phyloP scores from a whole-genome alignment of 177 flowering plant genomes.

The Vitis hybrid region DNA sequence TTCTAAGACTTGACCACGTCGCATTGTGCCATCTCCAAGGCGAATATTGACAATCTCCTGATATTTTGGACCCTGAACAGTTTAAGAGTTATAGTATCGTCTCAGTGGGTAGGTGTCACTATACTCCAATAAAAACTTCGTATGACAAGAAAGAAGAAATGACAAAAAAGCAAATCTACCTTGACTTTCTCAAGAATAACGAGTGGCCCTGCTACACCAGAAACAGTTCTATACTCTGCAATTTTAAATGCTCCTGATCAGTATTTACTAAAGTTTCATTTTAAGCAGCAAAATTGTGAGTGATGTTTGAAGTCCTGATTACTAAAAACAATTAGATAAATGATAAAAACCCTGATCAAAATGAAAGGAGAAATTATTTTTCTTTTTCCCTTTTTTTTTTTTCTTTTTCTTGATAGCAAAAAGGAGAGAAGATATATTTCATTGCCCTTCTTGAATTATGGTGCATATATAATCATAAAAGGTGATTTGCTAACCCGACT shows the following conservation, averaged over 20 bases:
- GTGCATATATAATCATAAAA: no score
- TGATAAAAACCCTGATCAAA: no score
- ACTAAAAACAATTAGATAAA: no score
- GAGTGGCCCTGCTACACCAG: slow-evolving; percentile 98
- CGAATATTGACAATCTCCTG: slow-evolving; percentile 98
- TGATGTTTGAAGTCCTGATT: no score
- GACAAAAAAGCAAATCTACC: slow-evolving; percentile 38
- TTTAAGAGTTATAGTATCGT: slow-evolving; percentile 10
- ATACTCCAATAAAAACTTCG: not conserved
- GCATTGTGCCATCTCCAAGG: slow-evolving; percentile 85
- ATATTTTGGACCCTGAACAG: slow-evolving; percentile 83
- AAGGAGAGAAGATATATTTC: no score
- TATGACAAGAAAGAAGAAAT: not conserved
- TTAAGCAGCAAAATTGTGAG: no score
- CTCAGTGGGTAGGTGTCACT: not conserved
- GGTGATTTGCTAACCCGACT: no score
- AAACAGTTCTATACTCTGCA: slow-evolving; percentile 97
- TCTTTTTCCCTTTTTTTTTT: no score
- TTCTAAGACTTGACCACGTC: slow-evolving; percentile 97
- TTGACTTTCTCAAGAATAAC: slow-evolving; percentile 98
- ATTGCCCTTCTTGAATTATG: no score
- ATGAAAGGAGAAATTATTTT: no score
- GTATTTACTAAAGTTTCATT: no score
- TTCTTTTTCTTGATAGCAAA: no score
- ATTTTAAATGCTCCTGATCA: not conserved